Percentiles rank a stretch among this genome's conserved stretches.
phyloP scores from a whole-genome alignment of 768 basidiomycete species.

The Lentinula raphanica region DNA sequence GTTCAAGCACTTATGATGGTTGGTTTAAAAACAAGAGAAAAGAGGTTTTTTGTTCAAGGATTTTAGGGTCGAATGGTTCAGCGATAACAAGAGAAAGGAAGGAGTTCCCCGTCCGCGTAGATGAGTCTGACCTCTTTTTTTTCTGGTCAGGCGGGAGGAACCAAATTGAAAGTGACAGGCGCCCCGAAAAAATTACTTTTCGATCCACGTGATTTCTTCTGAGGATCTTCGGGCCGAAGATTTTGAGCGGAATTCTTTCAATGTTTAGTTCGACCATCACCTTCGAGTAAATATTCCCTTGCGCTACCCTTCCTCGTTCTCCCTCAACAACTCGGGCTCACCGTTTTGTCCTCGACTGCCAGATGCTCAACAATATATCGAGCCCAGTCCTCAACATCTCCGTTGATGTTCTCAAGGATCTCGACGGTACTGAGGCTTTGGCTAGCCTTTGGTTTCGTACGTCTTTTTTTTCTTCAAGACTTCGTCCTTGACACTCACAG shows the following conservation, averaged over 20 bases:
- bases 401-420: slow-evolving; percentile 59
- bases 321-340: background rate
- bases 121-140: background rate
- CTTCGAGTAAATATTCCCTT: background rate
- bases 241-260: background rate
- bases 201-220: background rate
- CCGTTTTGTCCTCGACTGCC: background rate
- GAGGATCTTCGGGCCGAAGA: background rate
- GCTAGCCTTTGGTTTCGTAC: slow-evolving; percentile 65
- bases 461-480: slow-evolving; percentile 17
- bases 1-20: too few species aligned
- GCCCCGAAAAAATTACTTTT: background rate
- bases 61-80: too few species aligned
- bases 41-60: too few species aligned
- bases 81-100: background rate
- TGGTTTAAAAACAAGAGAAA: too few species aligned
- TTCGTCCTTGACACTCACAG: too few species aligned
- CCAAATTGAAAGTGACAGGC: background rate
- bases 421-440: slow-evolving; percentile 65
- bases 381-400: slow-evolving; percentile 63
- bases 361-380: slow-evolving; percentile 53
- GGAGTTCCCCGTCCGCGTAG: background rate
- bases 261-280: background rate
- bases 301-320: background rate
- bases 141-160: background rate